A percentile compares a stretch with the other conserved stretches of the same genome.
Conservation (phyloP, 106 monocot species). For the Agapanthus africanus region DNA sequence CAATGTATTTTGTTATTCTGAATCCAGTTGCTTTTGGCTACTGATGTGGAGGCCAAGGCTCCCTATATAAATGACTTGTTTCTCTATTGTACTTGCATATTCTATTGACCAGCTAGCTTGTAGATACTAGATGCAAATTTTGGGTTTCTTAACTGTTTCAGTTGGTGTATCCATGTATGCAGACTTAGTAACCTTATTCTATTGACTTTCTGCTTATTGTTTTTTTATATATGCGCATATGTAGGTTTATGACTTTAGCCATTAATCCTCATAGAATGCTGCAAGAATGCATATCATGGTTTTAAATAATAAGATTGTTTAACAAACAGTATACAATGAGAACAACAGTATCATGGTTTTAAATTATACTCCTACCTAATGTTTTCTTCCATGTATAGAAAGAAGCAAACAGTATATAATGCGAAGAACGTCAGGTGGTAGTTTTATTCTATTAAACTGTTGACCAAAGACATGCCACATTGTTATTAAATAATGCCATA, state of each 20-base stretch:
- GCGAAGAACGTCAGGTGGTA: background rate
- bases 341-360: background rate
- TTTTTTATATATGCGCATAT: background rate
- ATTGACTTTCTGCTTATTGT: background rate
- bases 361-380: background rate
- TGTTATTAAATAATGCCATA: no score
- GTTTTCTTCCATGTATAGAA: background rate
- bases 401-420: background rate
- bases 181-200: no score
- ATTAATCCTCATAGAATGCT: background rate
- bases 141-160: background rate
- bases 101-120: background rate
- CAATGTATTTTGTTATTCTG: no score
- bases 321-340: background rate
- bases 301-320: background rate
- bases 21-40: no score
- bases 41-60: no score
- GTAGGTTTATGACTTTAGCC: background rate
- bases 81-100: no score
- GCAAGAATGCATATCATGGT: background rate
- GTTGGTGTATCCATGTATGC: background rate
- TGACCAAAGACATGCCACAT: background rate
- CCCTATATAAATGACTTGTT: no score
- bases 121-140: background rate
- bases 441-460: background rate